Percentiles rank a stretch among this genome's conserved stretches.
phyloP scores from a whole-genome alignment of 2,329 filamentous ascomycete genomes.

The Alternaria arborescens region DNA sequence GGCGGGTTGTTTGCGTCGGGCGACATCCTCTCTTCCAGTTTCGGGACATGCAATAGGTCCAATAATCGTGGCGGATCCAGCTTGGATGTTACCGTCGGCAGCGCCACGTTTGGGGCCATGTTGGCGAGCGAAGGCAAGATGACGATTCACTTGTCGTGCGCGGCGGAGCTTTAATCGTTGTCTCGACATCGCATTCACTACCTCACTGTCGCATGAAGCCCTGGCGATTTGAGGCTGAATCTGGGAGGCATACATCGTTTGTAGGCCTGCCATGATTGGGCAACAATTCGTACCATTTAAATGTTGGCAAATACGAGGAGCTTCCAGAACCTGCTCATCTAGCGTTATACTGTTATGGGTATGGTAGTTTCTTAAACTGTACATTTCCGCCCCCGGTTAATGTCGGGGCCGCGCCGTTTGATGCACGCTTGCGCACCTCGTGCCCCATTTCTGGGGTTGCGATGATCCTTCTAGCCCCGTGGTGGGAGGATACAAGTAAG shows the following conservation, averaged over 20 bases:
- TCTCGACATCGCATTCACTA: background rate
- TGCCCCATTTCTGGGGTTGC: slow-evolving; percentile 2
- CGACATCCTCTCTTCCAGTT: background rate
- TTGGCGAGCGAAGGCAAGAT: background rate
- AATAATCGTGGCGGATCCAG: background rate
- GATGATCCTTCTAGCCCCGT: background rate
- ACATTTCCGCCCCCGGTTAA: slow-evolving; percentile 4
- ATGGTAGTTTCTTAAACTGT: background rate
- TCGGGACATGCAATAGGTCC: background rate
- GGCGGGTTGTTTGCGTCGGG: background rate
- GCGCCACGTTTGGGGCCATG: background rate
- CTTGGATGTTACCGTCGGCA: background rate
- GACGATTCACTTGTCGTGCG: background rate
- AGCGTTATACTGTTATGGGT: background rate
- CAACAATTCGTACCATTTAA: background rate
- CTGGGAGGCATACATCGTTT: slow-evolving; percentile 12
- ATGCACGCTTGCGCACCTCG: background rate
- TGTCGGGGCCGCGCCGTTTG: background rate
- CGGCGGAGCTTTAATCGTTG: background rate
- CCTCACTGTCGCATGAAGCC: background rate
- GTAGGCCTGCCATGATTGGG: slow-evolving; percentile 3
- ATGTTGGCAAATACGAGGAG: background rate
- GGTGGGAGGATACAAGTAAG: slow-evolving; percentile 1
- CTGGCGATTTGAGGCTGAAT: slow-evolving; percentile 11
- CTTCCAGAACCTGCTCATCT: background rate